Evolutionary conservation across 1,284 basidiomycete species (phyloP).

Genomic region (Cryptococcus amylolentus): DNA sequence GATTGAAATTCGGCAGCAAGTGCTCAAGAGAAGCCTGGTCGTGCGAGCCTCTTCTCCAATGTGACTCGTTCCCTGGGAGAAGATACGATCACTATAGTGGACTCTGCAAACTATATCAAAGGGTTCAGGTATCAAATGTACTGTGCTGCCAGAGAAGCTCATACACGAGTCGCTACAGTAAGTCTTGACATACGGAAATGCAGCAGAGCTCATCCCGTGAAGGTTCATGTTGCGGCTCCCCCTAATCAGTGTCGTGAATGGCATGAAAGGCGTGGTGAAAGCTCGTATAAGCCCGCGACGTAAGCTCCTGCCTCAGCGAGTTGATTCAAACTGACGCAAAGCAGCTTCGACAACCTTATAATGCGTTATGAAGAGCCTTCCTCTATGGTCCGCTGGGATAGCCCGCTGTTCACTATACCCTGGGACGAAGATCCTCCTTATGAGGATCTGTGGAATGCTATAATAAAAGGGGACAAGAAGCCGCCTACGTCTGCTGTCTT

Average conservation of each 20-base stretch:
- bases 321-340: neutral
- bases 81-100: constrained; percentile 80
- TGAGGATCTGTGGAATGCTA: constrained; percentile 73
- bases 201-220: neutral
- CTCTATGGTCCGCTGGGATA: constrained; percentile 96
- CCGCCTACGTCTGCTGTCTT: constrained; percentile 84
- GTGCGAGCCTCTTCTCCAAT: constrained; percentile 80
- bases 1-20: constrained; percentile 57
- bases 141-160: constrained; percentile 86
- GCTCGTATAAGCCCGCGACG: constrained; percentile 69
- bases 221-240: constrained; percentile 65
- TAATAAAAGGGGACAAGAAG: constrained; percentile 73
- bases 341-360: constrained; percentile 81
- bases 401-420: constrained; percentile 80
- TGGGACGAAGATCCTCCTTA: constrained; percentile 66
- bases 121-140: constrained; percentile 96
- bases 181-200: constrained; percentile 40
- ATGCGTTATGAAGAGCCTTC: constrained; percentile 92
- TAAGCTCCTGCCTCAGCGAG: constrained; percentile 49
- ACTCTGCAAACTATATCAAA: constrained; percentile 95
- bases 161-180: constrained; percentile 81
- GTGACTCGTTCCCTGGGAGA: constrained; percentile 69
- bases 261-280: constrained; percentile 56
- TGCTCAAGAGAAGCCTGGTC: constrained; percentile 79
- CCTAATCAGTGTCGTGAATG: constrained; percentile 73